Evolutionary conservation across 2,329 filamentous ascomycete genomes (phyloP), one percentile per base, ranked within the genome.

Genomic region (Fusarium sp.): DNA sequence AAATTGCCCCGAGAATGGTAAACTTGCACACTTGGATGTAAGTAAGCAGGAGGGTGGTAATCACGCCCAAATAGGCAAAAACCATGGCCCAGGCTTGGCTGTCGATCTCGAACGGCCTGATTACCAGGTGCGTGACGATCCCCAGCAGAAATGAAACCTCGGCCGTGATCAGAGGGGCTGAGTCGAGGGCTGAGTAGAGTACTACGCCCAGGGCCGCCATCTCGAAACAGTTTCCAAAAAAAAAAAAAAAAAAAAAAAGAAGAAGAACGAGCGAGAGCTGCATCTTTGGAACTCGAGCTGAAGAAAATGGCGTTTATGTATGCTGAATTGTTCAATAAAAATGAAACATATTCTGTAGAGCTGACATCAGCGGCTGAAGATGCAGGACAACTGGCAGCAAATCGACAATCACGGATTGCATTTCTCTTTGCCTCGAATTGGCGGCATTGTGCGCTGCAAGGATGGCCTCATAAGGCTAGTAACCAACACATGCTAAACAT

Each of bases 91-190:
- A 57, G 25, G 50, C 62, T 40, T 38, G 33, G 29, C 50, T 45
- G 35, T 64, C 62, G 36, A 64, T 45, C 50, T 64, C 50, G 50
- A 64, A 64, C 5, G 62, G 62, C 7, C 50, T 31, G 20, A 64
- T 58, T 25, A 20, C 33, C 7, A 64, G 6, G n/a, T 57, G 50
- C 10, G 62, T 10, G 22, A 52, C 27, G 27, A 57, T 45, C 20
- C 61, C 62, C 4, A 20, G 31, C 4, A 64, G 9, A 33, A 64
- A 64, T 10, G 50, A 57, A 11, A 64, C 22, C 25, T 57, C 31
- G 29, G n/a, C 50, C 14, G 50, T 20, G 20, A 45, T 27, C 35
- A 22, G 3, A 18, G 27, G 45, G 35, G 31, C 18, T 20, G 60
- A 40, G 20, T n/a, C 25, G 29, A 63, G 60, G 33, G 22, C 29